Evolutionary conservation across 208 protist genomes (phyloP), one percentile per base, ranked within the genome.

Genomic region (Spongospora subterranea): DNA sequence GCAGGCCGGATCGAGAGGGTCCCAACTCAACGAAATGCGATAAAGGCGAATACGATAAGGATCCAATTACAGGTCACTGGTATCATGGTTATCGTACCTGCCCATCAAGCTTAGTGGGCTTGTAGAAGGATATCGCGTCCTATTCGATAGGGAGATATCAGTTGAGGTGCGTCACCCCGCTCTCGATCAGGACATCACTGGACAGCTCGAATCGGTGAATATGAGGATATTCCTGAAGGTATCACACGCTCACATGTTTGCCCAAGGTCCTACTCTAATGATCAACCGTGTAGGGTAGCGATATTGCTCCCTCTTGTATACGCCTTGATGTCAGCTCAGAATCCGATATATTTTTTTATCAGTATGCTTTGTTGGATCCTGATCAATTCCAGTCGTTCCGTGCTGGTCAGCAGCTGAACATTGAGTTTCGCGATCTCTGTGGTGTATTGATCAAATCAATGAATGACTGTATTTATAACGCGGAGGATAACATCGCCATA

Each of bases 111-210:
- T n/a, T n/a, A n/a, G n/a, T n/a, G n/a, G n/a, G n/a, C n/a, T n/a
- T n/a, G n/a, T n/a, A n/a, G 50, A 60, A 6, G n/a, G n/a, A 43
- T 82, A 82, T 43, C n/a, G 71, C 6, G 71, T 82, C 71, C 71
- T 82, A n/a, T 82, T 82, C n/a, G 71, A 82, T 35, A 6, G 71
- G 13, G 71, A 82, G 6, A 20, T 82, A 13, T 35, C 71, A 20
- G 71, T 82, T 43, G 71, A 82, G 71, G n/a, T 82, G 6, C 71
- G 71, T n/a, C 54, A 65, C 54, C 71, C 71, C 6, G 71, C 71
- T 35, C 17, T 6, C 35, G 71, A 82, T 43, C 17, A 82, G 71
- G 40, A 35, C 6, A n/a, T 40, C 6, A 20, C 17, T 43, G 71
- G 71, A 6, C 71, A 82, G n/a, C 71, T 82, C 71, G 71, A 82